A percentile compares a stretch with the other conserved stretches of the same genome.
phyloP scores from a whole-genome alignment of 257 asterid species.

The Nicotiana paniculata region DNA sequence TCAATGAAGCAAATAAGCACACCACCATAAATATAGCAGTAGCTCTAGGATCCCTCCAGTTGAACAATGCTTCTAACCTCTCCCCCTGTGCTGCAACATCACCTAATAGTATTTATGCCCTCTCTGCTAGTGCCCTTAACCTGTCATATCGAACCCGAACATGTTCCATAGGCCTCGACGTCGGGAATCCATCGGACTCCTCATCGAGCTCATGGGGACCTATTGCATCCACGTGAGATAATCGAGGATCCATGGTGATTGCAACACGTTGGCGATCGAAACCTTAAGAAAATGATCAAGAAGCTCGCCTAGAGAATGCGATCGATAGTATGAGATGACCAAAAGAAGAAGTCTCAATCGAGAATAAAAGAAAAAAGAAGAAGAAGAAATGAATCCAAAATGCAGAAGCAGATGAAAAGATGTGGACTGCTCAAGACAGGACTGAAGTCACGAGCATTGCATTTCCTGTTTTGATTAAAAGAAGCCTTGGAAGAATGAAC shows the following conservation, averaged over 20 bases:
- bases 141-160: conserved; percentile 60
- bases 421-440: no score
- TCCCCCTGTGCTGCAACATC: conserved; percentile 91
- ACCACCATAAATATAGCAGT: conserved; percentile 62
- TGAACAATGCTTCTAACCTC: conserved; percentile 77
- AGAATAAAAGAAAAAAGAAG: no score
- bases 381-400: no score
- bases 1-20: conserved; percentile 56
- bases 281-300: conserved; percentile 45
- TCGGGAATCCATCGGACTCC: conserved; percentile 77
- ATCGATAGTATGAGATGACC: no score
- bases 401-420: no score
- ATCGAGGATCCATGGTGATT: conserved; percentile 52
- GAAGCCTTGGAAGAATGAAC: no score
- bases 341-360: no score
- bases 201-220: conserved; percentile 78
- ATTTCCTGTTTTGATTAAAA: no score
- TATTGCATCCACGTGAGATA: conserved; percentile 58
- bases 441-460: no score
- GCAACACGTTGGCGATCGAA: conserved; percentile 46
- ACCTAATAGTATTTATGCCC: conserved; percentile 77
- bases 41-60: conserved; percentile 88
- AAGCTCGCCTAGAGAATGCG: conserved; percentile 2
- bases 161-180: conserved; percentile 48
- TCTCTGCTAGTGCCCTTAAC: conserved; percentile 68